Base-by-base conservation (phyloP, 164 flowering plant species). In the Warburgia ugandensis region DNA sequence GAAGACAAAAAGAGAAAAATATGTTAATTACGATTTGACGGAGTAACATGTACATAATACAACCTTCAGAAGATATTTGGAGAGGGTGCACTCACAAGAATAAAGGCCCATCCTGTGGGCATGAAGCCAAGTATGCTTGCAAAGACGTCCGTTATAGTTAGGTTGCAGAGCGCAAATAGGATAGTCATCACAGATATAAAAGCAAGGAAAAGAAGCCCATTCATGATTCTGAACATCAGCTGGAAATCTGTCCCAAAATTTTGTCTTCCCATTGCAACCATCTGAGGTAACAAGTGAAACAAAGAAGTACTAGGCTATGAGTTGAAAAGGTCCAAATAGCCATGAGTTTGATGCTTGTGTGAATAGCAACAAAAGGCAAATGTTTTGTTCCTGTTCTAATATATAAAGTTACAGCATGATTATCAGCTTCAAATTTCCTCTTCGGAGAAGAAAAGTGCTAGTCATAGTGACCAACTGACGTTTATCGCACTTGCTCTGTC, bases 71-170 rank as follows among this genome's bases (percentile, higher is more conserved):
- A 43, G 3, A 22, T 43, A 6, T 35, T 16, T 14, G 39, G 19
- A n/a, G n/a, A 36, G 23, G 8, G 17, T 28, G 28, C 25, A 81
- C 91, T 79, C 73, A 88, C 99, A 13, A 92, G 79, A 58, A 92
- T 65, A 67, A 92, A 25, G 48, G 90, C 94, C 99, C 99, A 94
- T 28, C 99, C 99, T 0, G 99, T 80, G 27, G 99, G 97, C 79
- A 81, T 22, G 75, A 94, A 94, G 55, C 87, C 94, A 41, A 86
- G 84, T 43, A 79, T 38, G 36, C 84, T 62, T 40, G 90, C 94
- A 65, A 88, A 79, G 39, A 94, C 16, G 54, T 94, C 99, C 6
- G 74, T 29, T 28, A 83, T 19, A 2, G 83, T 83, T 59, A 94
- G 99, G 49, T 73, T 77, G 40, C 81, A 75, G 16, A 86, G 92